Evolutionary conservation across 2,329 filamentous ascomycete species (phyloP).

Genomic region (Penicillium freii): DNA sequence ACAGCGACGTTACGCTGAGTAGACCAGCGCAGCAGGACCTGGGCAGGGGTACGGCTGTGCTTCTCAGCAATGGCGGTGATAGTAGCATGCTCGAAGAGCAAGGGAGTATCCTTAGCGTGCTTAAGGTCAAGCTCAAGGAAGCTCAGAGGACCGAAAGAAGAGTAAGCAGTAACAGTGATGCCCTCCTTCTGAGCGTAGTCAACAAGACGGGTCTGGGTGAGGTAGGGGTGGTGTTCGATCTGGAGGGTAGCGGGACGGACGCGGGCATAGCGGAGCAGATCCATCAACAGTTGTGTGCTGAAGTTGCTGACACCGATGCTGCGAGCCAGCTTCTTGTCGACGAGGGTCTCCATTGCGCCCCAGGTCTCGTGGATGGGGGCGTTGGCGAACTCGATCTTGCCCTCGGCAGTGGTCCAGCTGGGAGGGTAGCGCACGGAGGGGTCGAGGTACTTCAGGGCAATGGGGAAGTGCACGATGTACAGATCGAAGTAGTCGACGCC

Average conservation of each 20-base stretch:
- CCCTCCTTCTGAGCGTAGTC: conserved; percentile 67
- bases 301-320: conserved; percentile 84
- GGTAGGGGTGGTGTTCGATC: conserved; percentile 88
- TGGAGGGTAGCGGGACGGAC: conserved; percentile 75
- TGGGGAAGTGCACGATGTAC: conserved; percentile 85
- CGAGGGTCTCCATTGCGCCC: conserved; percentile 73
- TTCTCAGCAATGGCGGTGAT: conserved; percentile 67
- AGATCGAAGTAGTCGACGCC: conserved; percentile 87
- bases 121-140: conserved; percentile 77
- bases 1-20: conserved; percentile 79
- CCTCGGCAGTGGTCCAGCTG: conserved; percentile 67
- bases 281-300: conserved; percentile 72
- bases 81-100: conserved; percentile 68
- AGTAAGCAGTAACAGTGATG: conserved; percentile 78
- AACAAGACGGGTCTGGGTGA: conserved; percentile 71
- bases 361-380: conserved; percentile 79
- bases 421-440: conserved; percentile 76
- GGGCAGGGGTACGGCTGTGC: conserved; percentile 70
- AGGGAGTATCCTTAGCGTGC: conserved; percentile 61
- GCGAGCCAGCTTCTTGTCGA: conserved; percentile 65
- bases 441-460: conserved; percentile 81
- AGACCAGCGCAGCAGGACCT: conserved; percentile 82
- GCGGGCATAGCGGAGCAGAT: conserved; percentile 73
- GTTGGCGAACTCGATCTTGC: conserved; percentile 62
- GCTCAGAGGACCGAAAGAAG: conserved; percentile 74